Base-by-base conservation (phyloP, 169 alveolate species). In the Miamiensis avidus region DNA sequence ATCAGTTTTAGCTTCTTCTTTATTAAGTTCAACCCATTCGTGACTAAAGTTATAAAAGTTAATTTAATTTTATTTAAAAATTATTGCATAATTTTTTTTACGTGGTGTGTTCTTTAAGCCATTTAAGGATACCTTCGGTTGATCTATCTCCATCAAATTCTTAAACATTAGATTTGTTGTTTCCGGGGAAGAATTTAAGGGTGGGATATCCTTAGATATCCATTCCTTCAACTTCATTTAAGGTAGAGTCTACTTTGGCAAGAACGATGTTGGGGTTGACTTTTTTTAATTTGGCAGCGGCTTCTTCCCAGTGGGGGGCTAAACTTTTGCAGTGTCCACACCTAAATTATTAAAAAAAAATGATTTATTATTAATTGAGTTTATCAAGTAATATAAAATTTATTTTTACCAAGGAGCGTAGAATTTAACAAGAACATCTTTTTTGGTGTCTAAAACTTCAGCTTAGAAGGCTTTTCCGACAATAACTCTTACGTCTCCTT, bases 231-330 rank as follows among this genome's bases (percentile, higher is more conserved):
- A 97, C 94, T 85, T 92, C 96, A 82, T 95, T 92, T 34, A 87
- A 94, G 28, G 98, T 97, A 49, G 99, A 98, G 91, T 98, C 99
- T 84, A 97, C 92, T 93, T 98, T 97, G 34, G 99, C 99, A 76
- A 98, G 93, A 73, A 96, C 91, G 34, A 97, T 77, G 79, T 92
- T 89, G 69, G 90, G 94, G 78, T 93, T 94, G 82, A 82, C 89
- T 86, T n/a, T n/a, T n/a, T 94, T 82, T 85, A 97, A 87, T 74
- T 88, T 82, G 30, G 98, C 97, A 65, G 94, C 88, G 72, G 94
- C 88, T 20, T 11, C 4, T 28, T 93, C 95, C 81, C 92, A 95
- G 75, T 88, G 76, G 30, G 99, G 99, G 75, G 97, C 98, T 65
- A 98, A 92, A 85, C 94, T 85, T 88, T 98, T 98, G 96, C 99